Evolutionary conservation across 768 basidiomycete genomes (phyloP), one percentile per base, ranked within the genome.

Genomic region (Suillus sp.): DNA sequence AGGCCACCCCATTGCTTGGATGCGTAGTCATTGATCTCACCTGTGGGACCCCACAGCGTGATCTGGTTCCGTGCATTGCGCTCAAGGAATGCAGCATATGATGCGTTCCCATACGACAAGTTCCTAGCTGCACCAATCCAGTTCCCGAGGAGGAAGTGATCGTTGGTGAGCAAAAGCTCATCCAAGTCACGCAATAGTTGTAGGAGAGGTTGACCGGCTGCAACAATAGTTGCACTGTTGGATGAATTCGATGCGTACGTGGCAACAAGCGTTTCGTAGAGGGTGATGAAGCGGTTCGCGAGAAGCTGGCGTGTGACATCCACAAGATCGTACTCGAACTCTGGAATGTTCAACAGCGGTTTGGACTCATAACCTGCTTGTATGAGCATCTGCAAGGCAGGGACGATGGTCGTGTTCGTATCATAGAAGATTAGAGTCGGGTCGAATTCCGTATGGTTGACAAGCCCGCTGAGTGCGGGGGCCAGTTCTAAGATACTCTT

Each of bases 301-400:
- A 80, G 74, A 16, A 80, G 68, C 61, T 80, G 79, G 20, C 79
- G 77, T 20, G 77, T 67, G 45, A 78, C 59, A 59, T 80, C 76
- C 18, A 80, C 76, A n/a, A 77, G 69, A 70, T 80, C 79, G 65
- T 76, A 75, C 42, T 62, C 64, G 68, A 77, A 80, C 64, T 80
- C 79, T 3, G 74, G 75, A 5, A 72, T 64, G 1, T 64, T 2
- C 8, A 32, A 4, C 22, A 80, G 70, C 0, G 47, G 42, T 20
- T 64, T 14, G 48, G 62, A 62, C 61, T 58, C n/a, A n/a, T 64
- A 3, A 65, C 71, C 55, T 59, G 71, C 68, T 38, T 75, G 79
- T 4, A 83, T 77, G 2, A 98, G 77, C 3, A 92, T 93, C 61
- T 86, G 83, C 40, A 96, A 77, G 0, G 93, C 87, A 1, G 93